These are phyloP conservation scores for Gossypium aridum DNA, from an alignment of 441 rosid genomes.

Conservation along the genomic window DNA sequence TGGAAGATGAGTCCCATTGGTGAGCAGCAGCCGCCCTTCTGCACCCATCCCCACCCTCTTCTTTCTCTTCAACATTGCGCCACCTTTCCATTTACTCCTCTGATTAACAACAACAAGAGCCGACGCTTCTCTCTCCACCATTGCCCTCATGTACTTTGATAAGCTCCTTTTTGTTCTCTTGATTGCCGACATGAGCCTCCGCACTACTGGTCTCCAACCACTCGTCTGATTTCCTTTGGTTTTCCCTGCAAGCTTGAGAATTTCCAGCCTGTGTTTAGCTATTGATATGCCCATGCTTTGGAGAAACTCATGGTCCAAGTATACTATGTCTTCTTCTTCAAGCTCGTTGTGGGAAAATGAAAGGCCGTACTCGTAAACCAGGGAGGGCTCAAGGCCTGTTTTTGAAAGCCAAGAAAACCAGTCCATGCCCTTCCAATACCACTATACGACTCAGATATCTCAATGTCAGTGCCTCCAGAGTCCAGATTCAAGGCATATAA, in stretches of 20 bases:
- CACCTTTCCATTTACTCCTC: conserved; percentile 44
- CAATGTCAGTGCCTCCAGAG: conserved; percentile 14
- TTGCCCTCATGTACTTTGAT: conserved; percentile 37
- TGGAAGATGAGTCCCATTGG: conserved; percentile 44
- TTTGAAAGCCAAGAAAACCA: conserved; percentile 89
- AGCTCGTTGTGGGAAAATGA: conserved; percentile 77
- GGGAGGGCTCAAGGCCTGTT: conserved; percentile 63
- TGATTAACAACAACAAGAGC: conserved; percentile 49
- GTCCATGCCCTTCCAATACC: conserved; percentile 29
- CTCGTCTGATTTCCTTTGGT: conserved; percentile 19
- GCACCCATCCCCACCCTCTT: conserved; percentile 30
- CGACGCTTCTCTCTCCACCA: conserved; percentile 37
- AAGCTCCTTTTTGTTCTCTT: conserved; percentile 51
- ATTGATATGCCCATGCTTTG: conserved; percentile 93
- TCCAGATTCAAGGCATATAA: conserved; percentile 4
- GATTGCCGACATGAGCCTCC: conserved; percentile 48
- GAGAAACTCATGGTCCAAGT: conserved; percentile 85
- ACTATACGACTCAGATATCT: not conserved
- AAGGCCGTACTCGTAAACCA: conserved; percentile 71
- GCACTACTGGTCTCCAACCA: conserved; percentile 29
- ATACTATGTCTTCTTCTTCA: conserved; percentile 57
- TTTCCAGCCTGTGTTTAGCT: conserved; percentile 92
- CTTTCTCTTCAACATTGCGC: conserved; percentile 53
- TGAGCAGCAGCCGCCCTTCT: conserved; percentile 45
- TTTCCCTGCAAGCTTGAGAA: conserved; percentile 68